Base-by-base conservation (phyloP, 2,329 filamentous ascomycete species). In the Phaeosphaeriaceae sp. region DNA sequence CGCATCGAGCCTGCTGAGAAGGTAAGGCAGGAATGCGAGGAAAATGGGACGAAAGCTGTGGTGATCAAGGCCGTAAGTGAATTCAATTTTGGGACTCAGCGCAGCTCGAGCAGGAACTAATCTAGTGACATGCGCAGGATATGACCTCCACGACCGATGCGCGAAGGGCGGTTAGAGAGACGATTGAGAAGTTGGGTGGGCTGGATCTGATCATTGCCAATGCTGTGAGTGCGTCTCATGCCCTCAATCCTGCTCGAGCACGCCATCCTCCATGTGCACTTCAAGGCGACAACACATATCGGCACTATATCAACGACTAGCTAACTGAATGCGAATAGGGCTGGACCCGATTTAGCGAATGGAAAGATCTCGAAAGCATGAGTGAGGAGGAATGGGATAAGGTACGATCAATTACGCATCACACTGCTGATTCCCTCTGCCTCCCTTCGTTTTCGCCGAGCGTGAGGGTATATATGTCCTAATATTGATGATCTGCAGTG, bases 201-300 rank as follows among this genome's bases (percentile, higher is more conserved):
- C 75, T 95, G n/a, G 91, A 95, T 77, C 83, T 92, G 42, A 81
- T 95, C 47, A 86, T 94, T 68, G 90, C 89, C 2, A 95, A 95
- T 75, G 90, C 89, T 19, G 85, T 87, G 68, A 48, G 74, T 40
- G 2, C 10, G 15, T 25, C 27, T 46, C 9, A 27, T 33, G 11
- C 17, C 25, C 47, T 36, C 42, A 31, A 40, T 7, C 3, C 25
- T 27, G 9, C 25, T 27, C 25, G 9, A n/a, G n/a, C n/a, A n/a
- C n/a, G n/a, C n/a, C n/a, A n/a, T n/a, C n/a, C n/a, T n/a, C n/a
- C n/a, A n/a, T n/a, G n/a, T n/a, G n/a, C n/a, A n/a, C n/a, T n/a
- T n/a, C n/a, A n/a, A n/a, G n/a, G n/a, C n/a, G n/a, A n/a, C n/a
- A n/a, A n/a, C n/a, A n/a, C n/a, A n/a, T n/a, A n/a, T n/a, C n/a